Evolutionary conservation across 2,329 filamentous ascomycete genomes (phyloP).

Genomic region (Grosmannia serpens): DNA sequence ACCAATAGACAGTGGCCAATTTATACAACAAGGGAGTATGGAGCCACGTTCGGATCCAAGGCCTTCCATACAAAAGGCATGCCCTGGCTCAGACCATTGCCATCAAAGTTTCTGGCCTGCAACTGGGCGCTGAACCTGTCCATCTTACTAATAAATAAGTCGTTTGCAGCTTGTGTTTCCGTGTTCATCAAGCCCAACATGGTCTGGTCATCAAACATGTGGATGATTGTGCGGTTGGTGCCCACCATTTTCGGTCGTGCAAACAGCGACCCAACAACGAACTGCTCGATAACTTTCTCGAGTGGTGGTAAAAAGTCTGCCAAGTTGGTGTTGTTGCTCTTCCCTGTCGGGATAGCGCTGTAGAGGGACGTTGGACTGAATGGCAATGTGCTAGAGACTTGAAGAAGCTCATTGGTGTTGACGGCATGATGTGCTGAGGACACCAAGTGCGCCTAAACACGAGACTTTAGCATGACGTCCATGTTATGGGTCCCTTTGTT

Average conservation of each 20-base stretch:
- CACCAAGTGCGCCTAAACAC: conserved; percentile 20
- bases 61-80: conserved; percentile 33
- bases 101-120: conserved; percentile 27
- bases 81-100: conserved; percentile 28
- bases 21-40: conserved; percentile 11
- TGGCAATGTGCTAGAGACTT: conserved; percentile 25
- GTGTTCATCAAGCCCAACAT: conserved; percentile 23
- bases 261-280: conserved; percentile 26
- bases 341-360: conserved; percentile 24
- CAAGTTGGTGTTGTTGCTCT: conserved; percentile 23
- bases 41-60: conserved; percentile 12
- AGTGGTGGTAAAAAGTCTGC: conserved; percentile 23
- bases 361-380: conserved; percentile 31
- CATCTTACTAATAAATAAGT: conserved; percentile 25
- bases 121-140: conserved; percentile 24
- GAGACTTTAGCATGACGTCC: background rate
- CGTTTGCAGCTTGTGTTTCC: conserved; percentile 21
- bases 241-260: conserved; percentile 26
- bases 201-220: conserved; percentile 27
- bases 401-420: conserved; percentile 29
- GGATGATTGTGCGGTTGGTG: conserved; percentile 24
- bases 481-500: no score
- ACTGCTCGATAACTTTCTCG: conserved; percentile 22
- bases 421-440: conserved; percentile 28
- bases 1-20: background rate